A percentile compares a stretch with the other conserved stretches of the same genome.
These are phyloP conservation scores for Candida lessepsii DNA, from an alignment of 805 yeast genomes.

Conservation along the genomic window DNA sequence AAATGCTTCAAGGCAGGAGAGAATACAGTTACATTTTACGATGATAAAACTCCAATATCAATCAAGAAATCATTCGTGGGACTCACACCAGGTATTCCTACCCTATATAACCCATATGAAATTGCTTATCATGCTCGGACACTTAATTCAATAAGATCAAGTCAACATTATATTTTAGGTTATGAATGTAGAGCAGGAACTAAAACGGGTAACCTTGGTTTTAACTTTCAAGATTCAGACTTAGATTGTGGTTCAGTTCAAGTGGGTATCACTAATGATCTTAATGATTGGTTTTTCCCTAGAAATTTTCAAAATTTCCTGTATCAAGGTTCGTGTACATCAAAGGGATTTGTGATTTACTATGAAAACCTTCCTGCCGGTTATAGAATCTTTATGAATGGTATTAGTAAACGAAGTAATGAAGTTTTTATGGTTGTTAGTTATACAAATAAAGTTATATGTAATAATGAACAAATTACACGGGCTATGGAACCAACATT, in stretches of 20 bases:
- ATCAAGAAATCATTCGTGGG: constrained; percentile 11
- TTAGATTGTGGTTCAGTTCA: constrained; percentile 23
- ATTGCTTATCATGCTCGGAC: constrained; percentile 6
- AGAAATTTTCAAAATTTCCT: constrained; percentile 7
- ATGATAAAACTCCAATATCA: constrained; percentile 17
- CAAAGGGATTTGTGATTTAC: constrained; percentile 8
- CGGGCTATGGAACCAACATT: neutral
- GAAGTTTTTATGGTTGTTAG: neutral
- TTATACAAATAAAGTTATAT: neutral
- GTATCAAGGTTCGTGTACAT: constrained; percentile 18
- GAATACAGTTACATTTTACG: constrained; percentile 19
- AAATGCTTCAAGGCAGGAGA: constrained; percentile 18
- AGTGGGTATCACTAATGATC: constrained; percentile 19
- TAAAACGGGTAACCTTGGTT: constrained; percentile 22
- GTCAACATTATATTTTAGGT: constrained; percentile 15
- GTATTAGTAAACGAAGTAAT: neutral
- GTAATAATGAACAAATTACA: neutral
- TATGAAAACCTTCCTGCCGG: constrained; percentile 29
- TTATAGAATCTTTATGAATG: constrained; percentile 23
- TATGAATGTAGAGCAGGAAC: constrained; percentile 22
- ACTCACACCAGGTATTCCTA: constrained; percentile 6
- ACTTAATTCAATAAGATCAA: constrained; percentile 16
- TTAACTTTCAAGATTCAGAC: constrained; percentile 10
- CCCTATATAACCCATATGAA: neutral
- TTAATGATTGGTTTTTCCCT: constrained; percentile 24